Evolutionary conservation across 306 rosid species (phyloP), one percentile per base, ranked within the genome.

Genomic region (Geum urbanum): DNA sequence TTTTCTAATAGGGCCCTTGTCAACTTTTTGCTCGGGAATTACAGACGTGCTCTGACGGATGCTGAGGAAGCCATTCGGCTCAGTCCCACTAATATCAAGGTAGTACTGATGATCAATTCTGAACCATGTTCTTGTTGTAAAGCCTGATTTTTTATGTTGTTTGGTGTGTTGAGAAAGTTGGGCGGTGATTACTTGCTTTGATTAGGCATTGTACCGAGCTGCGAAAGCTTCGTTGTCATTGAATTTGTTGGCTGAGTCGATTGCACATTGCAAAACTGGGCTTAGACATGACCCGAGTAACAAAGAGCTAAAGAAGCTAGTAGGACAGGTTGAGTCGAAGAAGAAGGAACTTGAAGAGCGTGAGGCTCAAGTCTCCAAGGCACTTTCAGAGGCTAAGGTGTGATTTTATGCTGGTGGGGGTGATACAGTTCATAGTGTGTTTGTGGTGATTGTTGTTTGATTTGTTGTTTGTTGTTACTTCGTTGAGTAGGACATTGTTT

Each of bases 1-100:
- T 91, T 71, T 81, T 62, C 96, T 11, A 91, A 94, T 80, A 73
- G 99, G 83, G 96, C 91, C 15, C 92, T 87, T 79, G 97, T 86
- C 13, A 94, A 91, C 84, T 72, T 91, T 80, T 70, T 94, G 11
- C 95, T 94, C 1, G 92, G 91, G 47, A 94, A 94, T 71, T 87
- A 81, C 67, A 83, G 99, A 60, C 92, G 97, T 32, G 95, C 97
- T 60, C 85, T 94, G 67, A 75, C 60, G 7, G 99, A 94, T 83
- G 76, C 95, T 46, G 86, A 91, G 56, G 89, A 87, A 46, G 96
- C 97, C 50, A 70, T 87, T 76, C 87, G 84, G 69, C 88, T 86
- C 62, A 72, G 61, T 65, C 88, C 92, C 3, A 81, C 85, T 46
- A 88, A 86, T 83, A 64, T 91, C 71, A 94, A 91, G 99, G 97